Percentiles rank a stretch among this genome's conserved stretches.
Conservation (phyloP, 495 filamentous ascomycete species). For the Penicillium cosmopolitanum region DNA sequence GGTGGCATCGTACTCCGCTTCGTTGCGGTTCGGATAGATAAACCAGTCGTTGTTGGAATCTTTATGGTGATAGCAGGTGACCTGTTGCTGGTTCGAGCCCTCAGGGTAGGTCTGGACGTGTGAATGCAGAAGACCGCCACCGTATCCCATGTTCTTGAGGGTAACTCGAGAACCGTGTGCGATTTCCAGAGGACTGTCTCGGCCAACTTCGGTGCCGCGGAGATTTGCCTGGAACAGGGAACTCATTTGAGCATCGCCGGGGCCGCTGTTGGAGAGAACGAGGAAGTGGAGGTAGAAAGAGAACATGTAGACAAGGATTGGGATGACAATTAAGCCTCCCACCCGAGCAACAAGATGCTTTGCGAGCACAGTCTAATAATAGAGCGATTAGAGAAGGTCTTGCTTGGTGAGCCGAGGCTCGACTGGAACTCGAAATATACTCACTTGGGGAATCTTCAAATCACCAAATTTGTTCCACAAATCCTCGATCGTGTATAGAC, state of each 20-base stretch:
- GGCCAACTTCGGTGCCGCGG: constrained; percentile 87
- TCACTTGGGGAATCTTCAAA: constrained; percentile 80
- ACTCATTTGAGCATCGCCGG: constrained; percentile 98
- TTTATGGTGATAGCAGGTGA: constrained; percentile 99
- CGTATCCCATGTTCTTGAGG: constrained; percentile 99
- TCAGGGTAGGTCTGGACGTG: constrained; percentile 97
- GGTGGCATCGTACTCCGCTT: constrained; percentile 72
- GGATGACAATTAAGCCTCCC: constrained; percentile 84
- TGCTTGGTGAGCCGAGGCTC: no score
- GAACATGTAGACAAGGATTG: constrained; percentile 86
- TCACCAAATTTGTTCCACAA: constrained; percentile 99
- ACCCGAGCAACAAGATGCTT: constrained; percentile 81
- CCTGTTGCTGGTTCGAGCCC: constrained; percentile 91
- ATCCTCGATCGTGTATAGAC: constrained; percentile 94
- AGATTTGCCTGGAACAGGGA: constrained; percentile 98
- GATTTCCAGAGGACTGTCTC: constrained; percentile 90
- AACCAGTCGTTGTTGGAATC: constrained; percentile 99
- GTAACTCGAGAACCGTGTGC: constrained; percentile 88
- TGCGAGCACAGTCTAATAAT: constrained; percentile 63
- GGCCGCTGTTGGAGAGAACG: constrained; percentile 90
- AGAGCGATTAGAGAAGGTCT: not conserved
- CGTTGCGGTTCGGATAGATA: constrained; percentile 86
- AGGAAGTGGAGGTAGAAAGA: constrained; percentile 94
- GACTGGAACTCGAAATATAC: constrained; percentile 12
- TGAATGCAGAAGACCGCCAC: constrained; percentile 94